Evolutionary conservation across 495 filamentous ascomycete genomes (phyloP), one percentile per base, ranked within the genome.

Genomic region (Penicillium cinerascens): DNA sequence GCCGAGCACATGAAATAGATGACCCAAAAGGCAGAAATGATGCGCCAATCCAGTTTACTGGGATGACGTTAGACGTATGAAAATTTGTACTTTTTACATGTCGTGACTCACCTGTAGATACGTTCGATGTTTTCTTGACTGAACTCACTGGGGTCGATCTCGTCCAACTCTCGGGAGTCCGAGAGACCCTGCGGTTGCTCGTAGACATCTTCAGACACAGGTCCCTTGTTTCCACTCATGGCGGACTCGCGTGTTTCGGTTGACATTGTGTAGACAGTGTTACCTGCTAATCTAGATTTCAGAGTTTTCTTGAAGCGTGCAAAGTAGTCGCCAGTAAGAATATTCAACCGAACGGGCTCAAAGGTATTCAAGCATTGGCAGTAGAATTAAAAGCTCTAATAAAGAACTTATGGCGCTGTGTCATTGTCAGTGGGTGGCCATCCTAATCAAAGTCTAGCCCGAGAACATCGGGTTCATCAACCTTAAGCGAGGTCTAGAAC

Each of bases 1-100:
- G 90, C 89, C 1, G 92, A 93, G 77, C 87, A 89, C 51, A 96
- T 78, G 67, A 96, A 95, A 71, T 96, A 96, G 7, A 96, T 78
- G n/a, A 86, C 70, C 91, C 91, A 96, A 68, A 96, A 91, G 35
- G 91, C 89, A 55, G 90, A 88, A 53, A 96, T 87, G 65, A 96
- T 92, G 40, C 91, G 84, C 9, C 75, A 76, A 60, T 96, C 91
- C 49, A 96, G 75, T 66, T 93, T 95, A 51, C 81, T 75, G 8
- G 8, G 11, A 39, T 0, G 15, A 18, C 2, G n/a, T 39, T 20
- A 39, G 37, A 8, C 18, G 6, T 39, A 20, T 25, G 18, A 18
- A n/a, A 20, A 3, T n/a, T 16, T 17, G 22, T 41, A 16, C 16
- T 13, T 16, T 22, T 15, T n/a, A 27, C 2, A 27, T 4, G 16